Percentiles rank a stretch among this genome's conserved stretches.
These are phyloP conservation scores for Geosmithia flava DNA, from an alignment of 2,329 filamentous ascomycete genomes.

Conservation along the genomic window DNA sequence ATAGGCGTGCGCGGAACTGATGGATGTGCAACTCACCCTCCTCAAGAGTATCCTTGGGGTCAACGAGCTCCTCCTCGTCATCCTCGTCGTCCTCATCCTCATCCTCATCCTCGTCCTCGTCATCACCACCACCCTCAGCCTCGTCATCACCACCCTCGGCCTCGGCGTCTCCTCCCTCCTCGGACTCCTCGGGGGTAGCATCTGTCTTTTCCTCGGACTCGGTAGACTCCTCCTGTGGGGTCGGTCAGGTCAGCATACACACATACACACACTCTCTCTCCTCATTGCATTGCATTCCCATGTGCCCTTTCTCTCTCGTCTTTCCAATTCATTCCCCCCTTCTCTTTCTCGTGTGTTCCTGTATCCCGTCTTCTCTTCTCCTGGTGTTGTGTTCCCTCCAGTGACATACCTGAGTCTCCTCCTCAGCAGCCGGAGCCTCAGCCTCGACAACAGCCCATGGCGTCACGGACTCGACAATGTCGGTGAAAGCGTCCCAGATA, in stretches of 20 bases:
- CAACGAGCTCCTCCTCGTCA: constrained; percentile 73
- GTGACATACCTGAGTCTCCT: constrained; percentile 32
- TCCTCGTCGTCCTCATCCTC: constrained; percentile 59
- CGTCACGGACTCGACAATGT: constrained; percentile 51
- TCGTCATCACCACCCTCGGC: constrained; percentile 29
- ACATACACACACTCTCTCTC: too few species aligned
- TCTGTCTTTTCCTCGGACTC: constrained; percentile 37
- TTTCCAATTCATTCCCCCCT: too few species aligned
- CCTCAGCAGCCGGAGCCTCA: constrained; percentile 51
- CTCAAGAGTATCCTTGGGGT: constrained; percentile 79
- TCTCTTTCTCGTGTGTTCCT: too few species aligned
- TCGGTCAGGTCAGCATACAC: too few species aligned
- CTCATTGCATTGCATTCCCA: neutral
- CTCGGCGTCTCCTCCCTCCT: constrained; percentile 12
- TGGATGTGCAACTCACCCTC: constrained; percentile 49
- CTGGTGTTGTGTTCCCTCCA: too few species aligned
- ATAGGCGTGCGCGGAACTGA: neutral
- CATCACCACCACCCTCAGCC: constrained; percentile 34
- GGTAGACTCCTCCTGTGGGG: constrained; percentile 24
- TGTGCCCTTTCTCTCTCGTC: neutral
- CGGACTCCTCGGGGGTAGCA: constrained; percentile 10
- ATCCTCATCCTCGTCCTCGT: constrained; percentile 35
- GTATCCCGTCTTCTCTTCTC: too few species aligned
- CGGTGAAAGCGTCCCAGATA: constrained; percentile 53
- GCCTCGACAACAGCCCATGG: constrained; percentile 54